phyloP scores from a whole-genome alignment of 495 filamentous ascomycete species.

The Penicillium ochrochloron region DNA sequence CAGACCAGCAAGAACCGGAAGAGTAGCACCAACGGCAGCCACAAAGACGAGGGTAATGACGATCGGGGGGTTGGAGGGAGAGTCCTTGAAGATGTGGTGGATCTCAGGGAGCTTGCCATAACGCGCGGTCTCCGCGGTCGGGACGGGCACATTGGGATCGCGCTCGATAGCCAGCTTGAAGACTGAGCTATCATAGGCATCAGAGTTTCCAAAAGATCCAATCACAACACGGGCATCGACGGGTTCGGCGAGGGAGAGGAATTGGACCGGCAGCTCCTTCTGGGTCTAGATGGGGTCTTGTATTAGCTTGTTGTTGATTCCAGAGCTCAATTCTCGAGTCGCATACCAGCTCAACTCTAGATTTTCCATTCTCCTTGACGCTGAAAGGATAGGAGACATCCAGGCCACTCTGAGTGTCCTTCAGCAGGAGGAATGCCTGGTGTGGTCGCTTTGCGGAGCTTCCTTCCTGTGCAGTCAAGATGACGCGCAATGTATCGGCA shows the following conservation, averaged over 20 bases:
- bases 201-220: conserved; percentile 80
- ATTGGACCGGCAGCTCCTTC: conserved; percentile 86
- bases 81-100: conserved; percentile 85
- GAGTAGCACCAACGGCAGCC: conserved; percentile 66
- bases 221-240: conserved; percentile 80
- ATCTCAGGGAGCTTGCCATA: conserved; percentile 86
- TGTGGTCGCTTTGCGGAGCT: conserved; percentile 81
- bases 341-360: conserved; percentile 76
- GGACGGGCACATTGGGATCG: conserved; percentile 64
- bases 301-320: conserved; percentile 13
- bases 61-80: conserved; percentile 80
- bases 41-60: conserved; percentile 80
- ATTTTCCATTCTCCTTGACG: conserved; percentile 87
- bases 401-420: conserved; percentile 72
- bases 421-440: conserved; percentile 86
- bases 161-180: conserved; percentile 68
- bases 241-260: conserved; percentile 67
- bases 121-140: conserved; percentile 63
- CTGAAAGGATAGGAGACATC: conserved; percentile 88
- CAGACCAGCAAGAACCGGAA: conserved; percentile 71
- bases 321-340: neutral
- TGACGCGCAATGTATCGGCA: conserved; percentile 78
- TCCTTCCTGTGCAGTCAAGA: conserved; percentile 78
- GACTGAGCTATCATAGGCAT: conserved; percentile 63
- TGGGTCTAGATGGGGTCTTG: conserved; percentile 63